A percentile compares a stretch with the other conserved stretches of the same genome.
Conservation (phyloP, 441 rosid genomes). For the Euphorbia schlechtendalii region DNA sequence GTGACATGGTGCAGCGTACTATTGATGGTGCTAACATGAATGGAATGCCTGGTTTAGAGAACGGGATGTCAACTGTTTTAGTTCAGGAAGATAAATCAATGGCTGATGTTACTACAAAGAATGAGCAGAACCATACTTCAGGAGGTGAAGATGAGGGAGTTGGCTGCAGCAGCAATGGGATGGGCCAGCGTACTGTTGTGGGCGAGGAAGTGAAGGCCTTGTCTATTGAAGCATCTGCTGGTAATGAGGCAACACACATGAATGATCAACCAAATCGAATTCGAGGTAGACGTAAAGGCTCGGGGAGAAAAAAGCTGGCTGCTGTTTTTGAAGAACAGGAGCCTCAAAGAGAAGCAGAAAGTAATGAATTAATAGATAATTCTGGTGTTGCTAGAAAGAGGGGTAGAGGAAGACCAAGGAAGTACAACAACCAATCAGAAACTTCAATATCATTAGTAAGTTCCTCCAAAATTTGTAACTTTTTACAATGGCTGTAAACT, state of each 20-base stretch:
- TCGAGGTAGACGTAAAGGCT: conserved; percentile 22
- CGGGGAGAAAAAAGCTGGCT: conserved; percentile 8
- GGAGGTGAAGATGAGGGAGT: background rate
- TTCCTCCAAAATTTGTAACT: conserved; percentile 17
- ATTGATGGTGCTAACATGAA: background rate
- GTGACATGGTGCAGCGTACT: background rate
- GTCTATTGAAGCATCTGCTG: conserved; percentile 5
- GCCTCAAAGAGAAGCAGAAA: conserved; percentile 1
- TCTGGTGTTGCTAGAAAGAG: conserved; percentile 21
- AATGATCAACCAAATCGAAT: conserved; percentile 7
- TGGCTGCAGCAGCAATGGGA: background rate
- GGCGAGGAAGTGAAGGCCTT: conserved; percentile 6
- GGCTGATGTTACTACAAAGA: background rate
- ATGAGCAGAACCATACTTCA: conserved; percentile 10
- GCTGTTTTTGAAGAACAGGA: conserved; percentile 10
- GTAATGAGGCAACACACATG: background rate
- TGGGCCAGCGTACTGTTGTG: background rate
- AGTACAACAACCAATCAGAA: conserved; percentile 17
- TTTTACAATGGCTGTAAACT: conserved; percentile 3
- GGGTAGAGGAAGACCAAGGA: conserved; percentile 26
- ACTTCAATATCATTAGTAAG: conserved; percentile 27
- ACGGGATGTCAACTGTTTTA: background rate
- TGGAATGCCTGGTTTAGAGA: background rate
- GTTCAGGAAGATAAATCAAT: background rate
- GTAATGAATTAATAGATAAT: conserved; percentile 6